Conservation (phyloP, 176 grass and related monocot genomes). For the Ampelocalamus luodianensis region DNA sequence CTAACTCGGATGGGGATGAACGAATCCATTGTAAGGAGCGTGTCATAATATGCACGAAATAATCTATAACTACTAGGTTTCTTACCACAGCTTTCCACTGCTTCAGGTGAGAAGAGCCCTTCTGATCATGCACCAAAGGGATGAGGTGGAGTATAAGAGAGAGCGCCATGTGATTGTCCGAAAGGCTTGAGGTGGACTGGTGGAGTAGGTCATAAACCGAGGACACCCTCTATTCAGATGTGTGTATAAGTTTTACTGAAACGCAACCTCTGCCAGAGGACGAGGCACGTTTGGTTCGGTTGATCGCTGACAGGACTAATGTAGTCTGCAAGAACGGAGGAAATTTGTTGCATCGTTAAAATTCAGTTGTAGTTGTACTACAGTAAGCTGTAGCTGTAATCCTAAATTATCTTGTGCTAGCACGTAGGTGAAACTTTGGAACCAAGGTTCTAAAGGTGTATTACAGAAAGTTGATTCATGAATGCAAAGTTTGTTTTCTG, state of each 20-base stretch:
- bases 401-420: neutral
- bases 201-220: neutral
- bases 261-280: neutral
- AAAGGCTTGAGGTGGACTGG: conserved; percentile 58
- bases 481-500: conserved; percentile 15
- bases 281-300: neutral
- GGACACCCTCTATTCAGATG: neutral
- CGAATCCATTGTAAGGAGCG: conserved; percentile 76
- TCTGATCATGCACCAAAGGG: conserved; percentile 96
- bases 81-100: neutral
- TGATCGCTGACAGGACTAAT: neutral
- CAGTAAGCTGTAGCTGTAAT: conserved; percentile 10
- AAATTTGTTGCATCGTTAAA: neutral
- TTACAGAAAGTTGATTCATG: conserved; percentile 5
- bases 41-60: neutral
- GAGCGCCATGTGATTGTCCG: conserved; percentile 87
- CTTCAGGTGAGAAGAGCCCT: conserved; percentile 94
- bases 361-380: conserved; percentile 29
- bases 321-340: conserved; percentile 2
- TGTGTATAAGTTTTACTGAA: conserved; percentile 22
- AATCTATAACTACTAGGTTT: neutral
- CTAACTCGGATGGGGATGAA: conserved; percentile 91
- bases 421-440: neutral
- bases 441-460: conserved; percentile 9
- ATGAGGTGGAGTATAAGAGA: conserved; percentile 96